Evolutionary conservation across 1,139 yeast species (phyloP).

Genomic region (Kodamaea plutei): DNA sequence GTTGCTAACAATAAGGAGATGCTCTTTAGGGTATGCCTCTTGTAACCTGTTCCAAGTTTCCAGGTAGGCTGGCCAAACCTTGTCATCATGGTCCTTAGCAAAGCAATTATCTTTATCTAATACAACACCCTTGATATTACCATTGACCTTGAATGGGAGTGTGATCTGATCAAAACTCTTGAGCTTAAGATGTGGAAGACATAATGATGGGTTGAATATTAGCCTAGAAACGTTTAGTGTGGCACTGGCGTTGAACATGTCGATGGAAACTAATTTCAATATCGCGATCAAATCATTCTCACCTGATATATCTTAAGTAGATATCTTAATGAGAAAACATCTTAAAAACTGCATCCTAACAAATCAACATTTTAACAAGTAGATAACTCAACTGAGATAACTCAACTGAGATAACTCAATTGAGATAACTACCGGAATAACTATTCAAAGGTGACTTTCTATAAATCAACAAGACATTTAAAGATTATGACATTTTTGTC

Average conservation of each 20-base stretch:
- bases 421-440: too few species aligned
- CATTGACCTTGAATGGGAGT: constrained; percentile 36
- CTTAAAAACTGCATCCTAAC: not conserved
- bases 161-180: constrained; percentile 63
- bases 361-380: not conserved
- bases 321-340: too few species aligned
- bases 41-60: constrained; percentile 57
- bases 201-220: constrained; percentile 58
- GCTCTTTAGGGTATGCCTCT: constrained; percentile 57
- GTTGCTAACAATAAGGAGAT: constrained; percentile 77
- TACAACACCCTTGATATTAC: constrained; percentile 67
- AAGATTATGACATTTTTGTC: too few species aligned
- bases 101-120: constrained; percentile 95
- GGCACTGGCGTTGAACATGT: constrained; percentile 65
- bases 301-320: not conserved
- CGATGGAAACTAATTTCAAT: too few species aligned
- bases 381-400: too few species aligned
- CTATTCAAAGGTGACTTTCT: too few species aligned
- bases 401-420: too few species aligned
- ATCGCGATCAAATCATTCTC: not conserved
- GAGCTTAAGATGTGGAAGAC: constrained; percentile 64
- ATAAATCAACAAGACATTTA: too few species aligned
- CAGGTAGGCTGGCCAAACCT: constrained; percentile 72
- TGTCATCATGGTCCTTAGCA: constrained; percentile 77
- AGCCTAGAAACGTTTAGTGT: constrained; percentile 64